Base-by-base conservation (phyloP, 2,329 filamentous ascomycete species). In the Penicillium sp. region DNA sequence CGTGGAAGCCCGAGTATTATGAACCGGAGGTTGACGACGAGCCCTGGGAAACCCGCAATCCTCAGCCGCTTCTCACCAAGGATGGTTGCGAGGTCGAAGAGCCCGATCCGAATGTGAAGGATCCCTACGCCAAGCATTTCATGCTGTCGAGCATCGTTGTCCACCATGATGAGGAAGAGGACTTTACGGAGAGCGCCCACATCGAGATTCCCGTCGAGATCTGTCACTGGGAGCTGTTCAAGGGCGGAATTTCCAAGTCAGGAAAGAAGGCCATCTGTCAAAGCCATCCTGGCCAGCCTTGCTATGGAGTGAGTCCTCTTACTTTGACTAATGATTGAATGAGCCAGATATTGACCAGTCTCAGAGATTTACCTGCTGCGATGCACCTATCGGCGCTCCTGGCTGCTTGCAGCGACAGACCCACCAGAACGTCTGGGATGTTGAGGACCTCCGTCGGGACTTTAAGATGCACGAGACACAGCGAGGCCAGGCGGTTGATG, bases 311-410 rank as follows among this genome's bases (percentile, higher is more conserved):
- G 26, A 38, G 26, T 44, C 16, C 31, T 8, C 3, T 32, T 4
- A 6, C 31, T 6, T 16, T 18, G 5, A 16, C 1, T 4, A 18
- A 18, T 6, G 4, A 18, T 18, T 20, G 14, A 5, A 3, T 11
- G 4, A 34, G 11, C 16, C 8, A 9, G 3, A 20, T 34, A 18
- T 6, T 34, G 10, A 34, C 18, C 16, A 23, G 24, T 36, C 2
- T 22, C 4, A 48, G 44, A 14, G n/a, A 9, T 44, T 35, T 23
- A 18, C 43, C 23, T 48, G 46, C n/a, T 48, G 37, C 22, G 14
- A 14, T 2, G 14, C 11, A 11, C 6, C 8, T 5, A 1, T 22
- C 23, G 10, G 9, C 7, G 3, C 16, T 4, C 8, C 22, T 2
- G 44, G 44, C 6, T 46, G 44, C 26, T 2, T 16, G 2, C 27